Evolutionary conservation across 805 yeast genomes (phyloP), one percentile per base, ranked within the genome.

Genomic region (Saccharomycopsis microspora): DNA sequence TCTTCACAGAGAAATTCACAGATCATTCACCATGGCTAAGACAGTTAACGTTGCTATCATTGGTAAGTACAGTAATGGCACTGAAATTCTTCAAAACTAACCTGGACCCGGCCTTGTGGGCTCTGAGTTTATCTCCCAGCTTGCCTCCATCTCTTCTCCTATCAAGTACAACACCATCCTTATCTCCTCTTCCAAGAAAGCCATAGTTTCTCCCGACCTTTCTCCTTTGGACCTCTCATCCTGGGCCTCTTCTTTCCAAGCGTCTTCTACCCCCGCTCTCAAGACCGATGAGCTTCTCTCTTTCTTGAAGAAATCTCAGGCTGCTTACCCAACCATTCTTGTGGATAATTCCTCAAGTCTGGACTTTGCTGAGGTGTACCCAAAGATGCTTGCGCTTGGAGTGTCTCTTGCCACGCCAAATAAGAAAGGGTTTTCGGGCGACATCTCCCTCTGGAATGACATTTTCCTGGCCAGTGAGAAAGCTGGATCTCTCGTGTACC

Each of bases 351-450:
- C 99, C 44, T 88, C 97, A 32, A 85, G 81, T 64, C 85, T 76
- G 54, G 62, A 74, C 5, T 68, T 90, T 56, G 95, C 97, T 42
- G 72, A 75, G 41, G 74, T 76, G 46, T 93, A 93, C 65, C 85
- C 95, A 41, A 64, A 70, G 38, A 80, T 93, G 58, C 70, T 90
- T 53, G 64, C 73, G 55, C 75, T 71, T 51, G 95, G 96, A 37
- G 80, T 93, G 55, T 87, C 96, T 41, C 78, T 93, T 58, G 98
- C 97, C 19, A 93, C 99, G 41, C 99, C 99, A 56, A 93, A 93
- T 74, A 93, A 93, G 68, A 93, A 93, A 73, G 99, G 95, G 0
- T 93, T 93, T 61, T 88, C 97, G 6, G 74, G 88, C 40, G 82
- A 78, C 48, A 66, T 84, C 53, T 64, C 69, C 29, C 67, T 80